Conservation (phyloP, 805 yeast species). For the Saccharomycopsis malanga region DNA sequence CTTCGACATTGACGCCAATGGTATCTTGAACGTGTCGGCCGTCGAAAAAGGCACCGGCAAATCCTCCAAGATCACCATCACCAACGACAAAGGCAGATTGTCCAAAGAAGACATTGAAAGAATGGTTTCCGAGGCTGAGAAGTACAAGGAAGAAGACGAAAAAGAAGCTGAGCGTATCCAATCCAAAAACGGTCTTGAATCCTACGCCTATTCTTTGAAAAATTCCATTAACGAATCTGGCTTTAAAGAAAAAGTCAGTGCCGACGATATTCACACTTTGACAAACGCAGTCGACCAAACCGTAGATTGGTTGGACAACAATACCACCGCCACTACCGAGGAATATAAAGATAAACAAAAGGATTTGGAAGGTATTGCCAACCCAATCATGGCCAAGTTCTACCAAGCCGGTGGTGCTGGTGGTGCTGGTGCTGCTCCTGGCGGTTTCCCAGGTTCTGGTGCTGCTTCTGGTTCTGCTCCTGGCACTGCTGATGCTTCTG, state of each 20-base stretch:
- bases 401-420: conserved; percentile 89
- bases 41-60: conserved; percentile 98
- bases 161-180: conserved; percentile 87
- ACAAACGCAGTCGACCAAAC: conserved; percentile 79
- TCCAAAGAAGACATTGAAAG: conserved; percentile 96
- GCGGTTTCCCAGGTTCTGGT: conserved; percentile 49
- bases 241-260: conserved; percentile 74
- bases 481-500: conserved; percentile 38
- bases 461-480: conserved; percentile 44
- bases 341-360: conserved; percentile 90
- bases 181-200: conserved; percentile 93
- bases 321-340: conserved; percentile 88
- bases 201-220: conserved; percentile 91
- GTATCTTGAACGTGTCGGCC: conserved; percentile 93
- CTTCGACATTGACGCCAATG: conserved; percentile 94
- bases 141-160: conserved; percentile 94
- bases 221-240: conserved; percentile 66
- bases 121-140: conserved; percentile 97
- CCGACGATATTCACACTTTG: conserved; percentile 59
- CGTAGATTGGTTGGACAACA: conserved; percentile 85
- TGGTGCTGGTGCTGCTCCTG: conserved; percentile 58
- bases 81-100: conserved; percentile 97
- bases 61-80: conserved; percentile 92
- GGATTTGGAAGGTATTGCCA: conserved; percentile 91
- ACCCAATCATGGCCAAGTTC: conserved; percentile 95